Evolutionary conservation across 805 yeast species (phyloP).

Genomic region (Ogataea sp.): DNA sequence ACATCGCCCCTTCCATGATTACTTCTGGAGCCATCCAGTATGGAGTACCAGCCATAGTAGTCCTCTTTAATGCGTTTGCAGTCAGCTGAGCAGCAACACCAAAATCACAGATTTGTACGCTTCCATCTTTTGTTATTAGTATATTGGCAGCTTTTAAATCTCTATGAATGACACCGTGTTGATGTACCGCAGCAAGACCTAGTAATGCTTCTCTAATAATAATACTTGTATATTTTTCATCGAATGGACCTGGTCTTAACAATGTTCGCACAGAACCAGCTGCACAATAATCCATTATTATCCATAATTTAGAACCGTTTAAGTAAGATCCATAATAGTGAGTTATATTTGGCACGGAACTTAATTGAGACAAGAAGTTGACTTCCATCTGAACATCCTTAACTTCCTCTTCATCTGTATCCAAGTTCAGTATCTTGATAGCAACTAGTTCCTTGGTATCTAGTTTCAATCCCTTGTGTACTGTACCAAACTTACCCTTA

Average conservation of each 20-base stretch:
- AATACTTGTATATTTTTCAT: constrained; percentile 78
- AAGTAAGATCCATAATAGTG: constrained; percentile 83
- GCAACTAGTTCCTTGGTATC: constrained; percentile 79
- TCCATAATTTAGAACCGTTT: constrained; percentile 64
- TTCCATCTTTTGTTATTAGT: constrained; percentile 74
- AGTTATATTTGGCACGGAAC: constrained; percentile 84
- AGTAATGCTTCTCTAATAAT: constrained; percentile 72
- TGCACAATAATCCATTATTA: constrained; percentile 91
- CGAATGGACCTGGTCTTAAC: constrained; percentile 78
- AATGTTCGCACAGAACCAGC: constrained; percentile 92
- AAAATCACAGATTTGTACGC: constrained; percentile 89
- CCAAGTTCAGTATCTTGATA: constrained; percentile 85
- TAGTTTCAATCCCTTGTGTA: constrained; percentile 74
- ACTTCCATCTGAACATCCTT: constrained; percentile 91
- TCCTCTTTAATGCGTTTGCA: constrained; percentile 65
- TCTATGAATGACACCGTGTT: constrained; percentile 87
- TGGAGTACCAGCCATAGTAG: constrained; percentile 93
- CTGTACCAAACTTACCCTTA: constrained; percentile 94
- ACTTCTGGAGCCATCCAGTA: constrained; percentile 99
- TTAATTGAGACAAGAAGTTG: constrained; percentile 73
- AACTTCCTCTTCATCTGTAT: constrained; percentile 90
- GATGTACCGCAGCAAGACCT: constrained; percentile 78
- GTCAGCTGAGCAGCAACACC: constrained; percentile 96
- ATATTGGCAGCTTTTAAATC: constrained; percentile 97
- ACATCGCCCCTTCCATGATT: constrained; percentile 79